A percentile compares a stretch with the other conserved stretches of the same genome.
Evolutionary conservation across 306 rosid genomes (phyloP).

Genomic region (Abrus precatorius): DNA sequence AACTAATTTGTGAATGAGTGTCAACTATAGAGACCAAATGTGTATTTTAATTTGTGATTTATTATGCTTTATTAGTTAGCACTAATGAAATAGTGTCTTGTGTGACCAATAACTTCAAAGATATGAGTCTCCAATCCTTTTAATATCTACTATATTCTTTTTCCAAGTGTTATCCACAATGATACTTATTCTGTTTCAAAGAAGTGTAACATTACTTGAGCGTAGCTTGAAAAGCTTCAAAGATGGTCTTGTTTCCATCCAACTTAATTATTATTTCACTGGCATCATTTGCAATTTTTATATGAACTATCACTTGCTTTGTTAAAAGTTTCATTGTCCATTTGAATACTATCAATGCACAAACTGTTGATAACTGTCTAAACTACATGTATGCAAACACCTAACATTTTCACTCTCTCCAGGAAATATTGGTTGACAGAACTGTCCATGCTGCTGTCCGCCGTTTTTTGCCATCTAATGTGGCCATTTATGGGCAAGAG

Average conservation of each 20-base stretch:
- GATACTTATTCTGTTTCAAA: background rate
- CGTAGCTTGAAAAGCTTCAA: constrained; percentile 22
- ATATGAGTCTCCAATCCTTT: too few species aligned
- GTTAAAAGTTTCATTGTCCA: constrained; percentile 29
- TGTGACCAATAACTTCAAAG: too few species aligned
- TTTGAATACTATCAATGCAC: constrained; percentile 18
- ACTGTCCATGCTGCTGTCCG: constrained; percentile 86
- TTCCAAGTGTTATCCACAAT: too few species aligned
- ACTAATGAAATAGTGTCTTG: too few species aligned
- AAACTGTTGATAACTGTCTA: constrained; percentile 26
- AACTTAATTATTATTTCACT: constrained; percentile 5
- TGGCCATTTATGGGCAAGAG: constrained; percentile 56
- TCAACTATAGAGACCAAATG: too few species aligned
- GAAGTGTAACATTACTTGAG: constrained; percentile 34
- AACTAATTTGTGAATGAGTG: too few species aligned
- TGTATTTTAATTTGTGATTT: background rate
- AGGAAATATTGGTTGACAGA: constrained; percentile 97
- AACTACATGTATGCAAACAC: constrained; percentile 39
- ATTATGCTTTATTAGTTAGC: background rate
- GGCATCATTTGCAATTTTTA: constrained; percentile 11
- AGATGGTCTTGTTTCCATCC: constrained; percentile 36
- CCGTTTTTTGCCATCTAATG: constrained; percentile 71
- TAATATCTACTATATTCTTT: too few species aligned
- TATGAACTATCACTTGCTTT: constrained; percentile 6
- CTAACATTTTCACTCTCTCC: constrained; percentile 46